Percentiles rank a stretch among this genome's conserved stretches.
Evolutionary conservation across 192 early-diverging fungal species (phyloP).

Genomic region (Endogone sp.): DNA sequence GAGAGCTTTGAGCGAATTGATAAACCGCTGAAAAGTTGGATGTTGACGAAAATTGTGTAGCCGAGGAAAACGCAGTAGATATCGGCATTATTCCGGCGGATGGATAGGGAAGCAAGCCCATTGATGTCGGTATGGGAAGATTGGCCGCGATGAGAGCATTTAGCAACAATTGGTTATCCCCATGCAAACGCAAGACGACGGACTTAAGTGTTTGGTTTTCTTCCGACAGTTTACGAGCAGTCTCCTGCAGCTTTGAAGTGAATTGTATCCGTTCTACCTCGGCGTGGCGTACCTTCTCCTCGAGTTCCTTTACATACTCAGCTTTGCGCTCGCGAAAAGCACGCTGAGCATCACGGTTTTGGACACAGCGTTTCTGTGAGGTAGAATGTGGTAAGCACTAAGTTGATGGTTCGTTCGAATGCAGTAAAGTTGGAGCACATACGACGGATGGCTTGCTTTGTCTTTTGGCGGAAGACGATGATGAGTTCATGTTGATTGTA

Average conservation of each 20-base stretch:
- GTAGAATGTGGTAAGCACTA: neutral
- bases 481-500: too few relatives aligned
- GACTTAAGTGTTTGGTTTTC: neutral
- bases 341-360: slow-evolving; percentile 68
- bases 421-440: too few relatives aligned
- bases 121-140: neutral
- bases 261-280: neutral
- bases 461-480: too few relatives aligned
- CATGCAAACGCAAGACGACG: neutral
- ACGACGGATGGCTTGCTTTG: too few relatives aligned
- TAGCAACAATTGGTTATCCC: neutral
- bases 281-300: slow-evolving; percentile 26
- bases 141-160: neutral
- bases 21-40: too few relatives aligned
- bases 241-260: neutral
- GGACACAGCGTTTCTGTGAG: slow-evolving; percentile 10
- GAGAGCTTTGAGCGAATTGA: too few relatives aligned
- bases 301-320: slow-evolving; percentile 56
- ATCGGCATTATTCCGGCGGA: too few relatives aligned
- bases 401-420: too few relatives aligned
- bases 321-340: slow-evolving; percentile 70
- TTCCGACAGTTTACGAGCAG: neutral
- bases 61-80: too few relatives aligned
- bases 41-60: too few relatives aligned
- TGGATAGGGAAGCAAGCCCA: too few relatives aligned